Base-by-base conservation (phyloP, 106 monocot species). In the Triglochin maritima region DNA sequence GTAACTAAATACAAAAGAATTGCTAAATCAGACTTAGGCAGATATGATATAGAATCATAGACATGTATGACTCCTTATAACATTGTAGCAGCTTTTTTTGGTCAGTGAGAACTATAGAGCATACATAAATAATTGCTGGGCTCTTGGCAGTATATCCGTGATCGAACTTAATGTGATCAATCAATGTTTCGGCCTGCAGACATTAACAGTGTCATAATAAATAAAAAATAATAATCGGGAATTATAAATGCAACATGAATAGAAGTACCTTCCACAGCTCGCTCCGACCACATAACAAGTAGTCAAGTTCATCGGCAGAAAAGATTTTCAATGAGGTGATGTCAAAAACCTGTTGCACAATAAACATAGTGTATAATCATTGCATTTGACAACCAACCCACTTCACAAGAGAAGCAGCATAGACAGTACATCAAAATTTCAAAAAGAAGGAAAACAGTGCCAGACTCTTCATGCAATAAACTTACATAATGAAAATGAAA, bases 71-170 rank as follows among this genome's bases (percentile, higher is more conserved):
- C 29, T 29, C 29, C 29, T 29, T 29, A 29, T 29, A 29, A 29
- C 29, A 29, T 29, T 65, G 6, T 5, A 16, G 44, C 13, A 7
- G 50, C 8, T 6, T 50, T 15, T 17, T 8, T 50, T 0, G 10
- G 46, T 44, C 1, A 5, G 12, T n/a, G 44, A 47, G 47, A 43
- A 44, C 14, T 4, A 17, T 59, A 8, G 2, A 47, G 71, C 86
- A 62, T 73, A 98, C 98, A 78, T 98, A 88, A 55, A 81, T 51
- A 56, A 98, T 98, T 46, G 78, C 88, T 12, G 82, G 92, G 75
- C 98, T 98, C 77, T 98, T 98, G 11, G 86, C 84, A 48, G 98
- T 98, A 74, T 88, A 98, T 50, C 98, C 98, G 79, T 98, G 98
- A 76, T 98, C 98, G 58, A 98, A 98, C 63, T 98, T 98, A 51